These are phyloP conservation scores for Aphanoascus verrucosus DNA, from an alignment of 2,329 filamentous ascomycete genomes.

Conservation along the genomic window DNA sequence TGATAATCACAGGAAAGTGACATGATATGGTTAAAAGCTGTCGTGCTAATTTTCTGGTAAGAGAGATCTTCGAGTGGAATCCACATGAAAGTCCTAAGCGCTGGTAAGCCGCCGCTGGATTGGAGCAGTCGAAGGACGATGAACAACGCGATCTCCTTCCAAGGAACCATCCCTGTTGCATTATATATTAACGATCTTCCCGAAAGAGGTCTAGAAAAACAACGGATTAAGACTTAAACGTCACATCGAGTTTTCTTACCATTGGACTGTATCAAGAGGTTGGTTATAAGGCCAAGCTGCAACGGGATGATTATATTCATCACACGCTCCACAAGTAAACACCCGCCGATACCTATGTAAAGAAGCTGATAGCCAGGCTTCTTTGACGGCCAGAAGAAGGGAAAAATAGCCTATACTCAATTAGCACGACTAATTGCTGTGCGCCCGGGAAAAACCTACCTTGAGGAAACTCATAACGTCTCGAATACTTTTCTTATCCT, in stretches of 20 bases:
- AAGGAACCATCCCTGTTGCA: slow-evolving; percentile 36
- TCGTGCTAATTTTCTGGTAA: slow-evolving; percentile 47
- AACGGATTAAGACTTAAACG: neutral
- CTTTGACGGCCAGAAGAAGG: slow-evolving; percentile 66
- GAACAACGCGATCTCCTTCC: slow-evolving; percentile 45
- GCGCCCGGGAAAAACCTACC: neutral
- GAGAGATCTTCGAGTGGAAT: slow-evolving; percentile 48
- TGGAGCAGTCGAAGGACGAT: slow-evolving; percentile 40
- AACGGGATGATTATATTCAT: slow-evolving; percentile 70
- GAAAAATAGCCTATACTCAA: slow-evolving; percentile 53
- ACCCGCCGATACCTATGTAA: slow-evolving; percentile 54
- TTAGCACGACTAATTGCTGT: slow-evolving; percentile 7
- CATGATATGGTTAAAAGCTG: slow-evolving; percentile 58
- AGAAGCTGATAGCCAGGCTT: slow-evolving; percentile 57
- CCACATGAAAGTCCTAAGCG: slow-evolving; percentile 44
- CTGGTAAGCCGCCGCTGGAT: slow-evolving; percentile 42
- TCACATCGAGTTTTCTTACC: slow-evolving; percentile 22
- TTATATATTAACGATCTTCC: neutral
- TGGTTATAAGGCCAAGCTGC: slow-evolving; percentile 68
- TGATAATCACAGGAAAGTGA: slow-evolving; percentile 61
- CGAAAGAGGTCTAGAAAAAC: neutral
- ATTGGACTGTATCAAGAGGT: slow-evolving; percentile 49
- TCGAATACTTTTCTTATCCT: slow-evolving; percentile 5
- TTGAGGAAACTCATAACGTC: slow-evolving; percentile 10
- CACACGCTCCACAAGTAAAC: slow-evolving; percentile 58